Base-by-base conservation (phyloP, 140 eudicot species). In the Oenanthe javanica region DNA sequence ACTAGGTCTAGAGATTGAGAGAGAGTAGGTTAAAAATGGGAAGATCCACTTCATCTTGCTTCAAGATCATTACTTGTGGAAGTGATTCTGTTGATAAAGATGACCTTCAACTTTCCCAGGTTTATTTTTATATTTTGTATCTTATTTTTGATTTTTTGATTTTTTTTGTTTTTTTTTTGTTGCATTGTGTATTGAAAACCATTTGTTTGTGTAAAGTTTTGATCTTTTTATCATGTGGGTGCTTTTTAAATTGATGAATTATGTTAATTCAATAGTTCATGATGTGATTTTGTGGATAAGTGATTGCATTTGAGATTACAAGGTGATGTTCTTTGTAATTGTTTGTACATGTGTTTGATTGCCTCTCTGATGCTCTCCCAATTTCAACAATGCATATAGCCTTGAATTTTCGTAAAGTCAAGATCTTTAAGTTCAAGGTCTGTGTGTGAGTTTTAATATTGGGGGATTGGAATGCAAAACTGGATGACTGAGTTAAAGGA, bases 51-150 rank as follows among this genome's bases (percentile, higher is more conserved):
- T 27, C 86, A 61, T 88, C 97, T 19, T 93, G 98, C 84, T 91
- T 93, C 84, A 91, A 89, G 88, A 87, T 91, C 89, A 89, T 91
- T 25, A 64, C 93, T 6, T 91, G 96, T 74, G 89, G 86, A 0
- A 79, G 86, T 47, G 86, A 87, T 36, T 85, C 94, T 25, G 89
- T 81, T 52, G 93, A 87, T 51, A 61, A 57, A 75, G 96, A 89
- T 63, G 92, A 87, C 40, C 81, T 87, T 79, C 70, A 87, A 74
- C 66, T 86, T 84, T 76, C 92, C 23, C 83, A 90, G 86, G 97
- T 92, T 82, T 47, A 9, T 2, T 11, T 7, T n/a, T 2, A 4
- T 2, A 31, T 43, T 11, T 9, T 3, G 9, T 18, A 1, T 48
- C 9, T 21, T 19, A 6, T 18, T 2, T 13, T 31, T 31, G 38